Evolutionary conservation across 768 basidiomycete species (phyloP).

Genomic region (Boletus edulis): DNA sequence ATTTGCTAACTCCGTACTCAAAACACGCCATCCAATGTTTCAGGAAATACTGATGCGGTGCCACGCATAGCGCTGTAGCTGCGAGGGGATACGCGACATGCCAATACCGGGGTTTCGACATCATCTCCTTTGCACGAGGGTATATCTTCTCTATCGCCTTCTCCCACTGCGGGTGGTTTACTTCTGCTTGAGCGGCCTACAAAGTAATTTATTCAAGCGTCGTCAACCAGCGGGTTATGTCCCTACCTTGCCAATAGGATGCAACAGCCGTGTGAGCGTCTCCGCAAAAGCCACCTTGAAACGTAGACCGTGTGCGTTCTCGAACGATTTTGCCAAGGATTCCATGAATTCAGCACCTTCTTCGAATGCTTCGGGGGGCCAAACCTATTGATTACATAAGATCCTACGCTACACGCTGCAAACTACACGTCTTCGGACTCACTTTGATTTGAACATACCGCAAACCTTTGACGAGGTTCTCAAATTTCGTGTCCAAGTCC

Average conservation of each 20-base stretch:
- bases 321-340: constrained; percentile 51
- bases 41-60: constrained; percentile 80
- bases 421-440: constrained; percentile 1
- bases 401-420: not conserved
- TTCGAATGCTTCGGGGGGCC: constrained; percentile 91
- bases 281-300: constrained; percentile 88
- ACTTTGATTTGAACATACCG: constrained; percentile 83
- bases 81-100: constrained; percentile 79
- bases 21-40: constrained; percentile 78
- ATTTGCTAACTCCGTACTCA: constrained; percentile 67
- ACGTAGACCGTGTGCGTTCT: constrained; percentile 76
- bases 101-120: constrained; percentile 90
- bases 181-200: constrained; percentile 92
- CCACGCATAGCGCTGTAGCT: constrained; percentile 81
- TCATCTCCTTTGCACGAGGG: constrained; percentile 81
- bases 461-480: constrained; percentile 80
- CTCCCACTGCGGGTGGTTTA: constrained; percentile 93
- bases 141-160: constrained; percentile 85
- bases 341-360: constrained; percentile 91
- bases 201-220: not conserved
- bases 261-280: constrained; percentile 69
- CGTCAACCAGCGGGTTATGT: not conserved
- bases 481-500: constrained; percentile 78
- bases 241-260: constrained; percentile 82
- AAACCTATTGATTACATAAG: constrained; percentile 54